Evolutionary conservation across 257 asterid genomes (phyloP), one percentile per base, ranked within the genome.

Genomic region (Galeopsis tetrahit): DNA sequence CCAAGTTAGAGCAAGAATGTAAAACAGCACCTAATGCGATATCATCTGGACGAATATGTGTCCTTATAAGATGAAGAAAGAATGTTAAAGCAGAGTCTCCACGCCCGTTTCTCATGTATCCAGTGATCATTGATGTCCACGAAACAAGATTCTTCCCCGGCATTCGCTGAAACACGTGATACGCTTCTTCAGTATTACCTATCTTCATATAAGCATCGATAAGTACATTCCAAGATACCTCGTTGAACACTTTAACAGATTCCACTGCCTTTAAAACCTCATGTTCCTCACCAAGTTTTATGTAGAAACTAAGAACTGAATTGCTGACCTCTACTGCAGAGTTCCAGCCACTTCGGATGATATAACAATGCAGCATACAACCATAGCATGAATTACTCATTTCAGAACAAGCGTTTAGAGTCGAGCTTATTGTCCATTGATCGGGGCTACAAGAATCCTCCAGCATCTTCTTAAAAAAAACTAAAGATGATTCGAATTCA

Each of bases 191-290:
- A 15, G 59, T 52, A 73, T 85, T 65, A 9, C 92, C 96, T 13
- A 85, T 71, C 83, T 83, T 91, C 94, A 88, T 89, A 48, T 85
- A 82, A 79, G 94, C 90, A 80, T 89, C 96, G 17, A 89, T 84
- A 2, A 87, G 66, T 5, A 79, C 80, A 74, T 89, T 91, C 89
- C 90, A 84, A 5, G 94, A 84, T 32, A 89, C 84, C 58, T 82
- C 86, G 42, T 64, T 87, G 36, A 73, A 78, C 57, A 70, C 40
- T 44, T n/a, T 58, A n/a, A 79, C 63, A 33, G 84, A 74, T 49
- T 77, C 72, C 14, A 85, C 66, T n/a, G 79, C 79, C 76, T 81
- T 81, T 42, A 84, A 69, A 73, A 85, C 76, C 56, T 89, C 94
- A 4, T 68, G 39, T 36, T 85, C 79, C 7, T 80, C 84, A 60